These are phyloP conservation scores for Asterophora lycoperdoides DNA, from an alignment of 768 basidiomycete genomes.

Conservation along the genomic window DNA sequence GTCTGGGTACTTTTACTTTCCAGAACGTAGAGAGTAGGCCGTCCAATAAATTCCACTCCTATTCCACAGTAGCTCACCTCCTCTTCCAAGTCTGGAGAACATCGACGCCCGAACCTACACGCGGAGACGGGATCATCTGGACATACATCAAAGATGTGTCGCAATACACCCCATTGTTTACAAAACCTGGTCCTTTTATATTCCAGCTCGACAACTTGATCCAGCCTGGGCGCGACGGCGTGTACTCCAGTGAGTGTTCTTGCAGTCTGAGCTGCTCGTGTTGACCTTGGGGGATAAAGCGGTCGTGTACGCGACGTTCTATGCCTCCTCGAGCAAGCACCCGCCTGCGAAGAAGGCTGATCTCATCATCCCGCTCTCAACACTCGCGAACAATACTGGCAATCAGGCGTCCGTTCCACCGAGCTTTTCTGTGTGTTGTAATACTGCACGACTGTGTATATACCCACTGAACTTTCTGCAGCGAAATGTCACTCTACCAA, in stretches of 20 bases:
- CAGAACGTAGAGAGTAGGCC: constrained; percentile 71
- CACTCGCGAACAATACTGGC: constrained; percentile 57
- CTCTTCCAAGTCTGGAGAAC: constrained; percentile 63
- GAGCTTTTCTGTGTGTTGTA: constrained; percentile 51
- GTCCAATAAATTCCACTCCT: background rate
- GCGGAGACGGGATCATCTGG: constrained; percentile 70
- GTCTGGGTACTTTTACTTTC: constrained; percentile 69
- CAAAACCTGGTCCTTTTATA: constrained; percentile 63
- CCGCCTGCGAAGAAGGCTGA: constrained; percentile 60
- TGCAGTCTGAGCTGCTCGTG: background rate
- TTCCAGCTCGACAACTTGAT: constrained; percentile 71
- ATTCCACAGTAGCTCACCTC: background rate
- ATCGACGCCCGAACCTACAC: constrained; percentile 73
- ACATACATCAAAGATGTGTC: constrained; percentile 75
- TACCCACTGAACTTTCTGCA: constrained; percentile 19
- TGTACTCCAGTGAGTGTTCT: constrained; percentile 57
- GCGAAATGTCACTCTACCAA: constrained; percentile 67
- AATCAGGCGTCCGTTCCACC: constrained; percentile 76
- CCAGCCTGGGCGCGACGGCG: constrained; percentile 50
- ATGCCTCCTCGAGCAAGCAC: constrained; percentile 49
- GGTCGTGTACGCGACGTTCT: constrained; percentile 67
- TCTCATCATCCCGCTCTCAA: constrained; percentile 67
- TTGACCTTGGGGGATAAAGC: constrained; percentile 33
- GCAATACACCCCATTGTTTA: constrained; percentile 66
- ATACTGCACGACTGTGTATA: background rate